Conservation (phyloP, 164 flowering plant species). For the Nelumbo lutea region DNA sequence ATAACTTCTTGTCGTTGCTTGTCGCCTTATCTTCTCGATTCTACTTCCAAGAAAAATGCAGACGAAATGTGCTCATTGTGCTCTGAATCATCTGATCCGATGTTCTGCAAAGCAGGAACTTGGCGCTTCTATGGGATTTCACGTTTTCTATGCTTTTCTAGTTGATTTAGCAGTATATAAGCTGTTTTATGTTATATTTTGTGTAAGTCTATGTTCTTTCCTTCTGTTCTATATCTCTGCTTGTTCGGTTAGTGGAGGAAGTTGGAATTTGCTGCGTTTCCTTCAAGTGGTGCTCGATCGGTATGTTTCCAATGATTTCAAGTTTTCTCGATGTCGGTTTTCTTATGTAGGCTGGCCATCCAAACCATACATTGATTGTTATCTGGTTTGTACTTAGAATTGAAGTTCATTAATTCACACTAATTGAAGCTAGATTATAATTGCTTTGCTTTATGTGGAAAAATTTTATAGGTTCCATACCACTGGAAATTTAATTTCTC, state of each 20-base stretch:
- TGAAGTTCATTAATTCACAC: too few species aligned
- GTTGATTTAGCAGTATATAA: background rate
- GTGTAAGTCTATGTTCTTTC: background rate
- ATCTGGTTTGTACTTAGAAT: background rate
- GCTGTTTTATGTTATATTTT: background rate
- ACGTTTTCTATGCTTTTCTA: background rate
- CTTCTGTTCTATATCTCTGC: background rate
- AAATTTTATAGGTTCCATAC: background rate
- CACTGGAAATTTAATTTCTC: background rate
- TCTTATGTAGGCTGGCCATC: background rate
- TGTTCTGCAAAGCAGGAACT: background rate
- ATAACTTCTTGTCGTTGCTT: too few species aligned
- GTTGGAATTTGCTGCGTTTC: background rate
- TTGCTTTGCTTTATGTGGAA: too few species aligned
- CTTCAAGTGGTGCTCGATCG: background rate
- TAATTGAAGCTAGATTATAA: too few species aligned
- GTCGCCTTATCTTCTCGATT: too few species aligned
- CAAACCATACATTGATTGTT: background rate
- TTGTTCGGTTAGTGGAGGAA: background rate
- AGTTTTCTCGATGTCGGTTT: background rate
- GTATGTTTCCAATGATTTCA: background rate
- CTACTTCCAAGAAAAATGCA: too few species aligned
- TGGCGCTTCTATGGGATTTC: conserved; percentile 6
- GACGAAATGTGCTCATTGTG: background rate
- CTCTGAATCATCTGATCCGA: conserved; percentile 2